Base-by-base conservation (phyloP, 176 grass and related monocot species). In the Aechmea fasciata region DNA sequence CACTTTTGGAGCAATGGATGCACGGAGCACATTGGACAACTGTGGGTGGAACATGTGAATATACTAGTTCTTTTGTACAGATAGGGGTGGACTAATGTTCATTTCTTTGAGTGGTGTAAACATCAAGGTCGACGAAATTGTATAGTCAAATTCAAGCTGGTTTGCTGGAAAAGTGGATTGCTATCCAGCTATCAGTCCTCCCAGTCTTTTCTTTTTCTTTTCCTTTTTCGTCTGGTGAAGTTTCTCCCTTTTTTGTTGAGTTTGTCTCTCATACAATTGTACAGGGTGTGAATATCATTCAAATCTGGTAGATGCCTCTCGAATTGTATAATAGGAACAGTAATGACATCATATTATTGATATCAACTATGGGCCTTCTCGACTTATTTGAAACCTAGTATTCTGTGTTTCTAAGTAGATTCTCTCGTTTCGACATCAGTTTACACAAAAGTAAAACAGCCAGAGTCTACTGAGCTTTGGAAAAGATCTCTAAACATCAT, bases 1-100 rank as follows among this genome's bases (percentile, higher is more conserved):
- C 13, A 66, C 33, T 61, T 66, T 57, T 69, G 49, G 71, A 57
- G 59, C 28, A 26, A 52, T 76, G 67, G 68, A 70, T 66, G 80
- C 20, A 61, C 13, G 2, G 7, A 57, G 52, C 6, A 17, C n/a
- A 57, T 17, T 15, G 2, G 52, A 6, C n/a, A 17, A 57, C 13
- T 57, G 13, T 57, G 14, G 8, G 10, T 57, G 52, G 52, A 57
- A 57, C 14, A 13, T 57, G 52, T 15, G 52, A 57, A 41, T 57
- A 15, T 57, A 9, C 13, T 8, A 18, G 55, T 61, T 15, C 17
- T 61, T 10, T 10, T 61, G 17, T 61, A 18, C 20, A 18, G 15
- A 19, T 61, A 22, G 15, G n/a, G 55, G 22, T 61, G 20, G 55
- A 22, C 55, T 14, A 18, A 61, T 18, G 55, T 61, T 14, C 17